Evolutionary conservation across 2,329 filamentous ascomycete genomes (phyloP), one percentile per base, ranked within the genome.

Genomic region (Aureobasidium leucospermi): DNA sequence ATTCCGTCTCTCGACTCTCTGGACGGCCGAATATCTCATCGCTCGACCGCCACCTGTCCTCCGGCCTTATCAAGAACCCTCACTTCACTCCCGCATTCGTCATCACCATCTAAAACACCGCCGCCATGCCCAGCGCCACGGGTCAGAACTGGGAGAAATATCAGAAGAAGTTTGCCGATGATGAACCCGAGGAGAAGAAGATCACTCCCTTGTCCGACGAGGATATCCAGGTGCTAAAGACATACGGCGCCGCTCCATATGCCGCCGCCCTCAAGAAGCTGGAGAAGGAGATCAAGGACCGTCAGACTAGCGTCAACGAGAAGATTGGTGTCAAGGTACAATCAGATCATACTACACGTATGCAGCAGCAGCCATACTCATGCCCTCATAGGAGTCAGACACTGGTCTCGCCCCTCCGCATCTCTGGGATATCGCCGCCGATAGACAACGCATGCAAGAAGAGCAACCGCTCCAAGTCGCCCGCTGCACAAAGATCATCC

Each of bases 201-300:
- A 99, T 99, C 73, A 93, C 91, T 62, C 94, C 94, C 66, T 81
- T 99, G 64, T 88, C 92, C 67, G 94, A 97, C 79, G 94, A 97
- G 31, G 94, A 99, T 80, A 99, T 99, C 70, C 92, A 96, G 79
- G 94, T 99, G 66, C 85, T 99, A 68, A 99, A 97, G 81, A 99
- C 94, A 63, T 63, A 99, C 76, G 95, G 95, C 69, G 92, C 93
- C 38, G 94, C 94, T 61, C 94, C 94, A 34, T 99, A 99, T 71
- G 93, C 90, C 66, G 87, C 90, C 49, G 88, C 90, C 62, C 80
- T 99, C 71, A 96, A 96, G 84, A 95, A 94, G 79, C 88, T 99
- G 64, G 94, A 99, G 78, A 96, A 97, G 76, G 89, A 96, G 78
- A 97, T 99, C 81, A 99, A 97, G 76, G 94, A 99, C 75, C 96